phyloP scores from a whole-genome alignment of 352 stramenopile species.

The Pythium brachiatum region DNA sequence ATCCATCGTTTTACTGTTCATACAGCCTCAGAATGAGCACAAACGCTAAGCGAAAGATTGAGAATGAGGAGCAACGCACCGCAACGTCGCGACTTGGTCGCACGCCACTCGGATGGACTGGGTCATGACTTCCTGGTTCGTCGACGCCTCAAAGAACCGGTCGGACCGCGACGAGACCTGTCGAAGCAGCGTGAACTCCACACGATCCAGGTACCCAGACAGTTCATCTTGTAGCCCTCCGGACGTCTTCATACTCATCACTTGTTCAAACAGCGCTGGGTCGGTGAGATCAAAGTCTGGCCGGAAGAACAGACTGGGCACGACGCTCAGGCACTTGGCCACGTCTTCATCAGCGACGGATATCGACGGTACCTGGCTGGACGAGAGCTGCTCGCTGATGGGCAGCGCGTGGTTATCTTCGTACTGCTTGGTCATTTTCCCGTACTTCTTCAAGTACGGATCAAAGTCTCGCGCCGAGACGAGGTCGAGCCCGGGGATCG shows the following conservation, averaged over 20 bases:
- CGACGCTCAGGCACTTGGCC: slow-evolving; percentile 65
- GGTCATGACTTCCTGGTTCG: slow-evolving; percentile 85
- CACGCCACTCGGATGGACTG: slow-evolving; percentile 75
- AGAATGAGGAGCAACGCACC: slow-evolving; percentile 30
- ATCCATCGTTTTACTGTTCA: slow-evolving; percentile 72
- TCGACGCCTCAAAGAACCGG: slow-evolving; percentile 82
- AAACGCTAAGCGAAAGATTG: background rate
- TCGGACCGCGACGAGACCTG: slow-evolving; percentile 84
- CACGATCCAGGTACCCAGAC: slow-evolving; percentile 76
- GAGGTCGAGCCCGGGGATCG: slow-evolving; percentile 56
- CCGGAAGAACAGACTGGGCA: slow-evolving; percentile 82
- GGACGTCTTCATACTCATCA: slow-evolving; percentile 65
- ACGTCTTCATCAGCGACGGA: slow-evolving; percentile 82
- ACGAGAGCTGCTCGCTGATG: slow-evolving; percentile 81
- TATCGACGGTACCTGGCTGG: slow-evolving; percentile 78
- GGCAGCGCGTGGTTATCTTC: slow-evolving; percentile 75
- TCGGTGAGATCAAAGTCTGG: slow-evolving; percentile 75
- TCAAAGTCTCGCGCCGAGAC: slow-evolving; percentile 73
- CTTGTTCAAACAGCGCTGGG: slow-evolving; percentile 72
- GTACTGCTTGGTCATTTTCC: slow-evolving; percentile 60
- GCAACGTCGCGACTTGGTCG: slow-evolving; percentile 74
- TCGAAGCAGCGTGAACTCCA: slow-evolving; percentile 82
- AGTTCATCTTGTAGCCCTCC: slow-evolving; percentile 73
- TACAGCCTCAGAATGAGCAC: background rate
- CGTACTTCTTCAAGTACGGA: slow-evolving; percentile 70